phyloP scores from a whole-genome alignment of 352 stramenopile genomes.

The Phytopythium montanum region DNA sequence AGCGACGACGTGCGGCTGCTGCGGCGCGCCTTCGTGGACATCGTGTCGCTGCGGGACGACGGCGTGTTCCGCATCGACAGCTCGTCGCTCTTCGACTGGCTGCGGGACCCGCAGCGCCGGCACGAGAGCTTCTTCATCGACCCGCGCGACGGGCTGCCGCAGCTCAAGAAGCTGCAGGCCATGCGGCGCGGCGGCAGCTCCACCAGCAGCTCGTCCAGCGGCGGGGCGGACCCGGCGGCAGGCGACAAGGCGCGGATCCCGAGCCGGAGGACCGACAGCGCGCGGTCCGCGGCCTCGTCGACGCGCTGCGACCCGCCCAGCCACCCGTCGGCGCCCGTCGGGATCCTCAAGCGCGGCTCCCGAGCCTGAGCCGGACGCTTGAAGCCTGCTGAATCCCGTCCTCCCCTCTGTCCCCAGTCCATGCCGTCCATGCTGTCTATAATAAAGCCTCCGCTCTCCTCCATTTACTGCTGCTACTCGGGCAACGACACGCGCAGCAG shows the following conservation, averaged over 20 bases:
- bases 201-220: constrained; percentile 12
- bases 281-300: constrained; percentile 14
- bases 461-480: constrained; percentile 2
- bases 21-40: constrained; percentile 69
- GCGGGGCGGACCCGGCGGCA: constrained; percentile 1
- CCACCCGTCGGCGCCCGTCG: constrained; percentile 33
- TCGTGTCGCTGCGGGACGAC: constrained; percentile 56
- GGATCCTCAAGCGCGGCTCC: constrained; percentile 49
- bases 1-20: constrained; percentile 68
- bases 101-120: constrained; percentile 44
- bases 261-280: constrained; percentile 21
- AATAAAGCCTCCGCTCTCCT: not conserved
- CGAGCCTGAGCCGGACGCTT: constrained; percentile 7
- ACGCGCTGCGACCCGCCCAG: constrained; percentile 3
- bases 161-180: constrained; percentile 37
- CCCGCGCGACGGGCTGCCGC: constrained; percentile 36
- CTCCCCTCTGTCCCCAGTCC: too few species aligned
- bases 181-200: constrained; percentile 14
- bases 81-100: constrained; percentile 68
- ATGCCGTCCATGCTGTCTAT: too few species aligned
- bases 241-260: not conserved
- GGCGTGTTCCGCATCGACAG: constrained; percentile 67
- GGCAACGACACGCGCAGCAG: constrained; percentile 55
- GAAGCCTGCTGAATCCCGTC: too few species aligned
- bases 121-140: constrained; percentile 69